A percentile compares a stretch with the other conserved stretches of the same genome.
phyloP scores from a whole-genome alignment of 371 early-diverging fungal species.

The Syncephalastrum monosporum region DNA sequence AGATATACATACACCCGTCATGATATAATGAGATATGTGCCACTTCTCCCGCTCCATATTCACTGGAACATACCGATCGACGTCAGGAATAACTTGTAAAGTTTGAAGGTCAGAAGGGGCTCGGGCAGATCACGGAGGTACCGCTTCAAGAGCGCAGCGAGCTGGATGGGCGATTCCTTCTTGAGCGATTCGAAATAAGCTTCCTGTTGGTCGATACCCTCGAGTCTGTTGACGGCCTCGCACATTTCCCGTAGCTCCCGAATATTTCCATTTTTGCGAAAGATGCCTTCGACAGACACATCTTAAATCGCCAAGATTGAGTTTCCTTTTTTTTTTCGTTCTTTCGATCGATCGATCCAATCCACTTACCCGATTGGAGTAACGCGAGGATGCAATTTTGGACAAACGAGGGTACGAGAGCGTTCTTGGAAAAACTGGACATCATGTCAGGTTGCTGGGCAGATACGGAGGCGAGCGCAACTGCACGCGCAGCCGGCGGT shows the following conservation, averaged over 20 bases:
- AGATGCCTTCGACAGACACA: conserved; percentile 89
- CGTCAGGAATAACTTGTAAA: conserved; percentile 78
- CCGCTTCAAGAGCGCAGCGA: conserved; percentile 92
- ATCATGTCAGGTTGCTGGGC: conserved; percentile 63
- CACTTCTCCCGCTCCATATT: not conserved
- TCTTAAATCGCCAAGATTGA: conserved; percentile 39
- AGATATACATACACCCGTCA: not conserved
- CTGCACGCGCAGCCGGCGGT: conserved; percentile 5
- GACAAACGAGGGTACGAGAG: conserved; percentile 73
- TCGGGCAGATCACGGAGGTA: conserved; percentile 93
- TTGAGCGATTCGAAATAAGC: conserved; percentile 20
- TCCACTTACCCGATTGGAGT: conserved; percentile 54
- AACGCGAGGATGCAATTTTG: conserved; percentile 72
- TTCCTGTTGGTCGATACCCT: conserved; percentile 22
- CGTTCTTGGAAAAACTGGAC: conserved; percentile 30
- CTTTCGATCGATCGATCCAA: no score
- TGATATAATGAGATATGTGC: not conserved
- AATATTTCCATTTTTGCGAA: conserved; percentile 97
- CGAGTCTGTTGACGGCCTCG: conserved; percentile 72
- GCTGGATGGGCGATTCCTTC: conserved; percentile 68
- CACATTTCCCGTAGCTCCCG: conserved; percentile 76
- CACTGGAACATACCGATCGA: conserved; percentile 51
- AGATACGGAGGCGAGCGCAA: conserved; percentile 53
- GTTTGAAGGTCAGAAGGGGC: conserved; percentile 84
- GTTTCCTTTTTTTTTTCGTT: conserved; percentile 2